Evolutionary conservation across 192 early-diverging fungal species (phyloP), one percentile per base, ranked within the genome.

Genomic region (Backusella mclennaniae): DNA sequence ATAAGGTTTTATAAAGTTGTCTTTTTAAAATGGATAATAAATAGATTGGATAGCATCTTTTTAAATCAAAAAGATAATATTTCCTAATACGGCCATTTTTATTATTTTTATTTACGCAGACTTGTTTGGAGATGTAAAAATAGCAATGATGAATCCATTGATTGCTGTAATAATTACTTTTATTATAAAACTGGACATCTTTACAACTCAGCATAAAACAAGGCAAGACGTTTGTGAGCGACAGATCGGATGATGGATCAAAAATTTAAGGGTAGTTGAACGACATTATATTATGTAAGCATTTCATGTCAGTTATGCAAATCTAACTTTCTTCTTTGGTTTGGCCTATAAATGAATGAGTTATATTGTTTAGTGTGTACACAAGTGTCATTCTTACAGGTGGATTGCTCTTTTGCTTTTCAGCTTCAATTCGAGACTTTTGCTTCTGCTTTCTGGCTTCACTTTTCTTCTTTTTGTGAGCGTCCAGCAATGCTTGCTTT

Each of bases 281-380:
- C 23, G 26, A 63, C 29, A 14, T 53, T 53, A 63, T 29, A 59
- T 59, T 26, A 59, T 8, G 3, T 26, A 59, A 59, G 19, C 8
- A 59, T 3, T n/a, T 6, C 26, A 1, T 26, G 26, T 42, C 42
- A 44, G 5, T 7, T 71, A 71, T 71, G 70, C 35, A 19, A 71
- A 71, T 71, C 70, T 71, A 0, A 71, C 70, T 29, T 31, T 71
- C 70, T 71, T 71, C 41, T 71, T 71, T 2, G 44, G 70, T 49
- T 26, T 44, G 46, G 29, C 8, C 29, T 71, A 49, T 23, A 41
- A 71, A 44, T 23, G 6, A 71, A 4, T 15, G 41, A 41, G 17
- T 4, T 11, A 71, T 39, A 36, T 0, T 17, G 6, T 6, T 67
- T 6, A 19, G 17, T 15, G n/a, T 35, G 29, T 36, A 1, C 35